These are phyloP conservation scores for Diddensiella transvaalensis DNA, from an alignment of 805 yeast species.

Conservation along the genomic window DNA sequence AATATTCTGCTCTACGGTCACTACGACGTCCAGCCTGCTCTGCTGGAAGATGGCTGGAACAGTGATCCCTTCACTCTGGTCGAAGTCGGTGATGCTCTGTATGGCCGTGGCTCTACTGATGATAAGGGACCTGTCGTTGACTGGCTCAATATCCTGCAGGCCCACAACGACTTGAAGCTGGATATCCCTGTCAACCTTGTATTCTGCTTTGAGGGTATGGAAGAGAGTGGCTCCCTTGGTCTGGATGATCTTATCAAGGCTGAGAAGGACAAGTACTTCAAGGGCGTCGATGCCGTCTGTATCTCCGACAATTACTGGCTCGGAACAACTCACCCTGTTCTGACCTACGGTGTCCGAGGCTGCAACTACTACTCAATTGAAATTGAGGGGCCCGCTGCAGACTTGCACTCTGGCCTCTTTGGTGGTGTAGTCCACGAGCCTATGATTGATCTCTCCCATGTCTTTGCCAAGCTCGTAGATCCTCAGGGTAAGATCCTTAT, in stretches of 20 bases:
- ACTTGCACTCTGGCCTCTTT: slow-evolving; percentile 93
- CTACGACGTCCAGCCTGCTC: slow-evolving; percentile 98
- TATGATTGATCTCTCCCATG: slow-evolving; percentile 82
- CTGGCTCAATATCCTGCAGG: slow-evolving; percentile 91
- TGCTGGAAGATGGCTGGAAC: slow-evolving; percentile 88
- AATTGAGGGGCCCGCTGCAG: slow-evolving; percentile 91
- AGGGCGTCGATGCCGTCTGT: slow-evolving; percentile 88
- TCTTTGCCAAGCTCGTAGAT: slow-evolving; percentile 75
- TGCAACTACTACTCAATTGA: slow-evolving; percentile 85
- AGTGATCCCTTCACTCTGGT: slow-evolving; percentile 83
- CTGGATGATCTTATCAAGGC: slow-evolving; percentile 75
- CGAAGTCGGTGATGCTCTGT: slow-evolving; percentile 64
- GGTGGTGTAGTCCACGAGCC: slow-evolving; percentile 99
- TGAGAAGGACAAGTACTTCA: slow-evolving; percentile 79
- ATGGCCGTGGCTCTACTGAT: slow-evolving; percentile 94
- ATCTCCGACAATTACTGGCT: slow-evolving; percentile 98
- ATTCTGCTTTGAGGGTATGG: slow-evolving; percentile 98
- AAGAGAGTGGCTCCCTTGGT: slow-evolving; percentile 94
- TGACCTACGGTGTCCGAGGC: slow-evolving; percentile 97
- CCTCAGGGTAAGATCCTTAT: slow-evolving; percentile 77
- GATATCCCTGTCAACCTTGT: slow-evolving; percentile 92
- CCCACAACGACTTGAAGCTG: slow-evolving; percentile 77
- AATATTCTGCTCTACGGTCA: slow-evolving; percentile 93
- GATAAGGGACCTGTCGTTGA: slow-evolving; percentile 98
- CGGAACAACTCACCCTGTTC: slow-evolving; percentile 94